Evolutionary conservation across 306 rosid genomes (phyloP).

Genomic region (Sechiopsis laciniata): DNA sequence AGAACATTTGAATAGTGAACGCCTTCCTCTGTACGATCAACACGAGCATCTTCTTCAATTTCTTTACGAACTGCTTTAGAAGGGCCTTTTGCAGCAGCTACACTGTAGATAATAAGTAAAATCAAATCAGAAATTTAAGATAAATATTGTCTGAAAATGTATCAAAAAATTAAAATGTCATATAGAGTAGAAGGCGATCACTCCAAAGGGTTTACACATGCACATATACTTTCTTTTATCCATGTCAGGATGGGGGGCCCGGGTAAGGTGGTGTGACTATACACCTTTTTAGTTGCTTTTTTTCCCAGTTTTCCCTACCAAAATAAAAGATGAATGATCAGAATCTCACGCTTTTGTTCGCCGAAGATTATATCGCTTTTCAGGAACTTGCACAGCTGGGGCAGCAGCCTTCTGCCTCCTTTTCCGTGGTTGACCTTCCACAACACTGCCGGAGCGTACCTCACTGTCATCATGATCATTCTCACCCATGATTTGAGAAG

Average conservation of each 20-base stretch:
- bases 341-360: constrained; percentile 52
- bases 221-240: neutral
- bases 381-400: constrained; percentile 36
- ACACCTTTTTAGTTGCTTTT: neutral
- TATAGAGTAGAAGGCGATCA: neutral
- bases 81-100: constrained; percentile 44
- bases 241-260: neutral
- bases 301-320: neutral
- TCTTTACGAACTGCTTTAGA: constrained; percentile 37
- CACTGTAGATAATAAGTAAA: constrained; percentile 31
- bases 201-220: neutral
- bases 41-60: constrained; percentile 43
- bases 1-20: constrained; percentile 36
- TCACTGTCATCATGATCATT: constrained; percentile 59
- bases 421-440: constrained; percentile 51
- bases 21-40: constrained; percentile 32
- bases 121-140: neutral
- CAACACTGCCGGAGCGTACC: constrained; percentile 52
- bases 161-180: neutral
- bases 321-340: neutral
- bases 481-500: constrained; percentile 61
- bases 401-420: constrained; percentile 44
- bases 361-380: constrained; percentile 73
- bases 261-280: neutral
- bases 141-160: neutral